Percentiles rank a stretch among this genome's conserved stretches.
Conservation (phyloP, 2,329 filamentous ascomycete genomes). For the Nigrospora osmanthi region DNA sequence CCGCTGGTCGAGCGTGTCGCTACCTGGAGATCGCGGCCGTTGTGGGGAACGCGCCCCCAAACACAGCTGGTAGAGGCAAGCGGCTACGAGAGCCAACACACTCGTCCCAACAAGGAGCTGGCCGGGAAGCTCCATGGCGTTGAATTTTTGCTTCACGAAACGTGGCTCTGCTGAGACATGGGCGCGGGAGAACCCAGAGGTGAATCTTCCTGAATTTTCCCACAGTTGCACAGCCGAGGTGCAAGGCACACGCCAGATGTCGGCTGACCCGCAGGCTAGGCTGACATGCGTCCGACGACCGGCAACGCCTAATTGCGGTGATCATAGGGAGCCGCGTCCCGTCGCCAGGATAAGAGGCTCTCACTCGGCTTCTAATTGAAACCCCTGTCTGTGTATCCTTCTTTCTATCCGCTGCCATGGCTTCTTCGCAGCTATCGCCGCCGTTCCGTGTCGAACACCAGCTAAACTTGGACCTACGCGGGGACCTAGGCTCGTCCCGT, state of each 20-base stretch:
- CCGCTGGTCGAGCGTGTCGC: background rate
- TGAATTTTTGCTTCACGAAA: background rate
- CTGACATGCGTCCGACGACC: no score
- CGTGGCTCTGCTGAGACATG: background rate
- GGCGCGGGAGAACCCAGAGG: background rate
- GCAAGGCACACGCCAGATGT: background rate
- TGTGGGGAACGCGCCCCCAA: background rate
- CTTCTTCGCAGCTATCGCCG: background rate
- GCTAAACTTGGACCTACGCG: background rate
- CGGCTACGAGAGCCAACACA: background rate
- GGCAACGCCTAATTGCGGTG: no score
- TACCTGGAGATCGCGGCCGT: background rate
- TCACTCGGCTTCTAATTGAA: no score
- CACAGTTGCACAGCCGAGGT: background rate
- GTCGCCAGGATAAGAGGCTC: no score
- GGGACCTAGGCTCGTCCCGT: background rate
- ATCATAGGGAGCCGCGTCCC: no score
- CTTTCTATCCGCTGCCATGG: background rate
- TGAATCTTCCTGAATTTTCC: background rate
- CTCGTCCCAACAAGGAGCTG: background rate
- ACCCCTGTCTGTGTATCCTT: slow-evolving; percentile 2
- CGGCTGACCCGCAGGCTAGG: background rate
- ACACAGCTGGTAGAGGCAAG: background rate
- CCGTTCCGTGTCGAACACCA: background rate
- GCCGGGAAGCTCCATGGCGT: no score